These are phyloP conservation scores for Spiraea crenata DNA, from an alignment of 331 rosid genomes.

Conservation along the genomic window DNA sequence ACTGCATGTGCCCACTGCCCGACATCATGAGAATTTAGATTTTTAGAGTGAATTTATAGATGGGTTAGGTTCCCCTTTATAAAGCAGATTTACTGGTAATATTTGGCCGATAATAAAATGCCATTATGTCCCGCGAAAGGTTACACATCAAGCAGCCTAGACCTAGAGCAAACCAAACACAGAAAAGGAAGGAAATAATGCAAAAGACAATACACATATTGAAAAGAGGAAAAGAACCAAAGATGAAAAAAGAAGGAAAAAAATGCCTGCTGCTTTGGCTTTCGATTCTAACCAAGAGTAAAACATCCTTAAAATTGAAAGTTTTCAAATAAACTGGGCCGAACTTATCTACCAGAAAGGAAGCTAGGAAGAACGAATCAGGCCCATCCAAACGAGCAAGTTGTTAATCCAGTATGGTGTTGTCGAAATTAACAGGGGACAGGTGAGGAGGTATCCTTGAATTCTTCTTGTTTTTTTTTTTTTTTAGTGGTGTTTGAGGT, in stretches of 20 bases:
- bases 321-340: no score
- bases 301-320: no score
- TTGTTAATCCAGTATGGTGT: no score
- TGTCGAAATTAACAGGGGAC: no score
- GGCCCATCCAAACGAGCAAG: no score
- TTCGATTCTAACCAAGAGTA: not conserved
- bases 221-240: not conserved
- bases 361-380: no score
- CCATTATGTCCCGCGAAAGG: slow-evolving; percentile 48
- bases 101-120: slow-evolving; percentile 40
- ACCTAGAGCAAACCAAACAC: not conserved
- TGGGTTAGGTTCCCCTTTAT: slow-evolving; percentile 40
- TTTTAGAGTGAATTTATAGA: slow-evolving; percentile 21
- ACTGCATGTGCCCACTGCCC: slow-evolving; percentile 53
- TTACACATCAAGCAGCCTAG: slow-evolving; percentile 18
- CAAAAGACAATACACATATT: not conserved
- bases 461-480: no score
- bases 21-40: slow-evolving; percentile 43
- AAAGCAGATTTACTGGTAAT: slow-evolving; percentile 36
- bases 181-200: not conserved
- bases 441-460: no score
- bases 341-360: no score
- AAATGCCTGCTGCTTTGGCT: not conserved
- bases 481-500: no score
- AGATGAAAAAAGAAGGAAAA: not conserved